These are phyloP conservation scores for Aspergillus coremiiformis DNA, from an alignment of 495 filamentous ascomycete species.

Conservation along the genomic window DNA sequence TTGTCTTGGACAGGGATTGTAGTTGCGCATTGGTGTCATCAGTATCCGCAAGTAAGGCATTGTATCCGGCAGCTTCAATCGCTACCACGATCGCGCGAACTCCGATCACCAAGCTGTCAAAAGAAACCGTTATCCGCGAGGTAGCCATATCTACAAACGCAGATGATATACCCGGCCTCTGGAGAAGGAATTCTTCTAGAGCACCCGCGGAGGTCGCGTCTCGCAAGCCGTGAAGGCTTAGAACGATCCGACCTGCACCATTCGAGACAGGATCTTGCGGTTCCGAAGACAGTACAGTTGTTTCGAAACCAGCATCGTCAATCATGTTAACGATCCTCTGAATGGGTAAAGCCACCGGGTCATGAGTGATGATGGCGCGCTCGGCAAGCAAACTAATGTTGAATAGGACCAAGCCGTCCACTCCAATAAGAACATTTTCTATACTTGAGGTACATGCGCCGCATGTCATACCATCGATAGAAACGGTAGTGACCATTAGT, in stretches of 20 bases:
- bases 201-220: slow-evolving; percentile 61
- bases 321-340: slow-evolving; percentile 61
- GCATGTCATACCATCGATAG: slow-evolving; percentile 93
- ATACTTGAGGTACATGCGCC: slow-evolving; percentile 91
- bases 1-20: slow-evolving; percentile 90
- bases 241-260: slow-evolving; percentile 47
- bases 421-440: slow-evolving; percentile 69
- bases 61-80: slow-evolving; percentile 73
- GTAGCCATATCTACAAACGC: slow-evolving; percentile 64
- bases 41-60: slow-evolving; percentile 80
- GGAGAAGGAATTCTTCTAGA: slow-evolving; percentile 61
- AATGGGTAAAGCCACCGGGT: slow-evolving; percentile 58
- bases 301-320: slow-evolving; percentile 79
- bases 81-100: slow-evolving; percentile 75
- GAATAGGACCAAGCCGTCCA: slow-evolving; percentile 75
- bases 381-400: slow-evolving; percentile 91
- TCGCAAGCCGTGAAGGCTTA: slow-evolving; percentile 77
- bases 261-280: slow-evolving; percentile 25
- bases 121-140: slow-evolving; percentile 60
- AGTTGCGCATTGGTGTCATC: slow-evolving; percentile 97
- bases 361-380: slow-evolving; percentile 82
- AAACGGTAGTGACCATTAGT: slow-evolving; percentile 66
- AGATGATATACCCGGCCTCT: slow-evolving; percentile 61
- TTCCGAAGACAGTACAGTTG: slow-evolving; percentile 55
- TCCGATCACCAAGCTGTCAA: slow-evolving; percentile 62